Evolutionary conservation across 2,329 filamentous ascomycete species (phyloP), one percentile per base, ranked within the genome.

Genomic region (Rhinocladiella mackenziei): DNA sequence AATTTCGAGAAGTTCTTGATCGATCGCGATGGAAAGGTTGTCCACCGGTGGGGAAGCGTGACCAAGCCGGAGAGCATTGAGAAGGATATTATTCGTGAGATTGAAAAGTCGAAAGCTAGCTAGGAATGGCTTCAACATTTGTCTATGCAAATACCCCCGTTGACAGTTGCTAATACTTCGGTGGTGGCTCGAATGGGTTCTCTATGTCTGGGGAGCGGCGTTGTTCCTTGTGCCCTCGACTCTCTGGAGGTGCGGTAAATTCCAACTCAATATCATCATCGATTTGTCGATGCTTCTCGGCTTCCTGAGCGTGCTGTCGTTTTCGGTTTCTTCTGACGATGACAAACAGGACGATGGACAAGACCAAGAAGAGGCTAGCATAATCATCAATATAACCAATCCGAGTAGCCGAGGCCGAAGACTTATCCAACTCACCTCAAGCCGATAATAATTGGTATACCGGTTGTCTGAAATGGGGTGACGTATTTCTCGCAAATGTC

Each of bases 1-100:
- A 98, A 98, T 72, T 98, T 97, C 73, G 92, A 98, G 70, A 98
- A 98, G 79, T 98, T 96, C 71, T 72, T 98, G 53, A 74, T 98
- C 55, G 84, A 83, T 49, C 78, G 80, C 51, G 88, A 97, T 66
- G 92, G 92, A 18, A 77, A 84, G 70, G 88, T 97, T 57, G 84
- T 86, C 69, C 77, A 77, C 19, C 75, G 92, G 55, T 98, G 89
- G 88, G 86, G 87, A 23, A 91, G 86, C 66, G 85, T 81, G 13
- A 88, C 85, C 48, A 92, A 89, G 75, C 92, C 92, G 1, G 87
- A 91, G 71, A 68, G 70, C 28, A 70, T 98, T 58, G 85, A 91
- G 78, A 74, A 75, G 52, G 69, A 76, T 3, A 89, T 96, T 57
- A 65, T 88, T 59, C 80, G 84, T 57, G 87, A 88, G 71, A 73